Base-by-base conservation (phyloP, 805 yeast species). In the Pichia scutulata region DNA sequence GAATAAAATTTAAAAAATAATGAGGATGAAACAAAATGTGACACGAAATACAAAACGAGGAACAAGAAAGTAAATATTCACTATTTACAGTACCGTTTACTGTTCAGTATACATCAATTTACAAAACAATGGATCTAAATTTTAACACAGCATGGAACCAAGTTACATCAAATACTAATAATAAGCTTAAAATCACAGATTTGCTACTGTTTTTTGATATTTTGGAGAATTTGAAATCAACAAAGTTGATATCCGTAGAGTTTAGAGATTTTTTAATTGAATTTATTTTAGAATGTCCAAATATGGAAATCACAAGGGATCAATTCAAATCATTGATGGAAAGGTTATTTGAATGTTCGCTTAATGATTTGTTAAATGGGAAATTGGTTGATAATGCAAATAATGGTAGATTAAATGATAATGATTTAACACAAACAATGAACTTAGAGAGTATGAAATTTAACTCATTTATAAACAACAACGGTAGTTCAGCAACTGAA, bases 301-400 rank as follows among this genome's bases (percentile, higher is more conserved):
- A 39, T 21, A 41, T 30, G 10, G 44, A 43, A 21, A 50, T 58
- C 4, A 39, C 49, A 3, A 50, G 47, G 18, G 24, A 39, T 2
- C 55, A 57, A n/a, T 58, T 58, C 25, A 52, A 50, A n/a, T 41
- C 48, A 16, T 36, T 58, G 9, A 55, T 58, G 37, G 48, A 46
- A 16, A 49, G 49, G 36, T 36, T 58, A 12, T 58, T 58, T 44
- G 54, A 56, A 24, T 41, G 50, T 28, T 33, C 44, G 16, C 30
- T 58, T 18, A 50, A 48, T 14, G 52, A 51, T 43, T 28, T 51
- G 2, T n/a, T 57, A 30, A 24, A 16, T 12, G 44, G 42, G 37
- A 42, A 28, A 41, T 43, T 30, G 18, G 8, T 41, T 4, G 47
- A 18, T 18, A 41, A 18, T 16, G 24, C 7, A 16, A 26, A 39